Evolutionary conservation across 495 filamentous ascomycete species (phyloP), one percentile per base, ranked within the genome.

Genomic region (Evernia prunastri): DNA sequence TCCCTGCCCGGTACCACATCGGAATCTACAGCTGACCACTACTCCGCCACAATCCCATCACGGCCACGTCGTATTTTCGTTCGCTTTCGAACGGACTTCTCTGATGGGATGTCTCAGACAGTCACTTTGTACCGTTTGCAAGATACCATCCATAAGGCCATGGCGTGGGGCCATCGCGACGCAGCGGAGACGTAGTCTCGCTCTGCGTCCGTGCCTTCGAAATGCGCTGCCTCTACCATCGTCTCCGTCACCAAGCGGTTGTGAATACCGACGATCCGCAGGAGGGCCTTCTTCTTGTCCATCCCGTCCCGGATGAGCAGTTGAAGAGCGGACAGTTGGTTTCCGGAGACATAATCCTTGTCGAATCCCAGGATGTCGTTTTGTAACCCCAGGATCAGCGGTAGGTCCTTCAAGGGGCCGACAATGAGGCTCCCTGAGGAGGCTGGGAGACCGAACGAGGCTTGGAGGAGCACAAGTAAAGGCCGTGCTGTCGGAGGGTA

Each of bases 341-440:
- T 68, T 18, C 43, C 15, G 18, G 43, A 23, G 33, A 10, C 12
- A 15, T 36, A 42, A 23, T 68, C 66, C 8, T 62, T 68, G 36
- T 67, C 42, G 57, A 65, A 68, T 27, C 66, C 66, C 12, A 68
- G 66, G 47, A 68, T 31, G 49, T 68, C 66, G 33, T 68, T 68
- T 40, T 68, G 64, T n/a, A 68, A 27, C 18, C 66, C 66, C 17
- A 68, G 17, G 29, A 68, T 60, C 35, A 61, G n/a, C 33, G 59
- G 33, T 13, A 61, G n/a, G 12, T 53, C 39, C 4, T 2, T 17
- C 9, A 61, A 11, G 11, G 59, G 49, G 6, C 36, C 35, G 20
- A 6, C 7, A 27, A n/a, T 13, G 3, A 61, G 33, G 23, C 27
- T 33, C 11, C n/a, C 11, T 2, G 59, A 53, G 23, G 18, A 27